Evolutionary conservation across 106 monocot species (phyloP), one percentile per base, ranked within the genome.

Genomic region (Agapanthus africanus): DNA sequence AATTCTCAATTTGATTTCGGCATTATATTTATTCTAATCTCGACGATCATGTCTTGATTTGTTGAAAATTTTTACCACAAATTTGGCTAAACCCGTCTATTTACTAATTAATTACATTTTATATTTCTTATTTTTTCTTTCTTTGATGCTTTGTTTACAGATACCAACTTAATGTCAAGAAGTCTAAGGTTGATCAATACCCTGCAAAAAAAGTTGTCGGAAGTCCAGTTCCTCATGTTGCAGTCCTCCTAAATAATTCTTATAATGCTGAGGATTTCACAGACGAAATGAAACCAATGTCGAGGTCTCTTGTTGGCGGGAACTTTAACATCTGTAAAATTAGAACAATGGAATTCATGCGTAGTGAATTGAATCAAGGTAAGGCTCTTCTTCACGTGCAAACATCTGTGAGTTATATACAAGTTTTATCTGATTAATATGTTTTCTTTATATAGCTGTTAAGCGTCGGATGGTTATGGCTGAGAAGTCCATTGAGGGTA

Each of bases 401-500:
- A n/a, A n/a, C n/a, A n/a, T n/a, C n/a, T n/a, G n/a, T n/a, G n/a
- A n/a, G n/a, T n/a, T n/a, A n/a, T n/a, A n/a, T 21, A 36, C n/a
- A 33, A 62, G 26, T 39, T 25, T 26, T 26, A 65, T 65, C 37
- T 40, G 40, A 10, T 65, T 65, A 14, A 19, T 38, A 25, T 39
- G 2, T 11, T 40, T 49, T 0, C 25, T 50, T 68, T 68, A 49
- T 25, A 6, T 68, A 22, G 19, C 13, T 27, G 50, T 15, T 10
- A 50, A 32, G 9, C 49, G 59, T 66, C 72, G 74, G 35, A 44
- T 97, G 35, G 61, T 68, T 21, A 59, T 97, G 85, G 54, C 40
- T 38, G 91, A 97, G 71, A 84, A 56, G 56, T 77, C 77, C 54
- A 70, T 33, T 66, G 95, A 91, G 80, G 91, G 88, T 22, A 88